Evolutionary conservation across 768 basidiomycete genomes (phyloP), one percentile per base, ranked within the genome.

Genomic region (Pisolithus microcarpus): DNA sequence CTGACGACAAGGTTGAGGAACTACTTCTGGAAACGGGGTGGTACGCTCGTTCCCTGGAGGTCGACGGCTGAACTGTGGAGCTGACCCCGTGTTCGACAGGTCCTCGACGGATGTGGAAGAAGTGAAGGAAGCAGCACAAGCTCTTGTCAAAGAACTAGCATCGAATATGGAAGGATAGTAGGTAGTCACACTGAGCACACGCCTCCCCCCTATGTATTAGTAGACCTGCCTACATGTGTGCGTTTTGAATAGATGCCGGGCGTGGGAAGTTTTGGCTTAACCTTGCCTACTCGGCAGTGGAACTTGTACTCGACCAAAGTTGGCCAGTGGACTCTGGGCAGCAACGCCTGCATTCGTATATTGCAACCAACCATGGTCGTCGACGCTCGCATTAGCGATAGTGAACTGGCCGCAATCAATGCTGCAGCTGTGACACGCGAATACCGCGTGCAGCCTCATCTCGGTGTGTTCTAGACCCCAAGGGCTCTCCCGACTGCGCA

Each of bases 351-450:
- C 42, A 21, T 26, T 26, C 45, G 9, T 46, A 30, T 16, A n/a
- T 36, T 30, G 52, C 48, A 54, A 52, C 49, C 42, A 53, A 64
- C 50, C 59, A 75, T 72, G 75, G 58, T 58, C 52, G 64, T 66
- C 54, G 69, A 80, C 66, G 75, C 85, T 61, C 79, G 85, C 55
- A 68, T 89, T 47, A 84, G 74, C 63, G 83, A 89, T 66, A 75
- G 67, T 57, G 87, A 90, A 64, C 68, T 90, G 61, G 85, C 87
- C 49, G 77, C 80, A 46, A 84, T 91, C 65, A 91, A 91, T 65
- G 87, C 88, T 46, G 87, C 90, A 45, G 91, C 91, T 31, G 91
- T 91, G 46, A 91, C 90, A 47, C 82, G 78, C 63, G 85, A 91
- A 71, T 93, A 89, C 72, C 83, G 80, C 59, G 89, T 93, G 56